These are phyloP conservation scores for Fusarium napiforme DNA, from an alignment of 2,329 filamentous ascomycete species.

Conservation along the genomic window DNA sequence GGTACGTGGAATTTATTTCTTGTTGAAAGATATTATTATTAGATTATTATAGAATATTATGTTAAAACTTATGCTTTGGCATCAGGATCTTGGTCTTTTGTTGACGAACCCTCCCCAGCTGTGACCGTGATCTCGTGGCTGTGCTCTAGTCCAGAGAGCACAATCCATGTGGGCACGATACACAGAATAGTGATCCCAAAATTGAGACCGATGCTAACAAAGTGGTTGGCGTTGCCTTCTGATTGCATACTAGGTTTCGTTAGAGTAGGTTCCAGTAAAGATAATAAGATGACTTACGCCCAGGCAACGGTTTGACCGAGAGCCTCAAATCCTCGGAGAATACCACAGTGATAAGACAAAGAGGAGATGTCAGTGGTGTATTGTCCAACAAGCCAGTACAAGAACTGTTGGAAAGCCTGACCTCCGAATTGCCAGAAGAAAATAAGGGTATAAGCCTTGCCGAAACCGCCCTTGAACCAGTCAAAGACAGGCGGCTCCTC, in stretches of 20 bases:
- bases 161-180: conserved; percentile 13
- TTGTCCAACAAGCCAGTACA: conserved; percentile 23
- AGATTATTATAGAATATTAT: conserved; percentile 11
- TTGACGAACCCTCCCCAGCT: background rate
- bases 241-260: conserved; percentile 10
- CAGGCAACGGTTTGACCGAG: conserved; percentile 17
- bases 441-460: conserved; percentile 28
- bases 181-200: conserved; percentile 19
- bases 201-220: conserved; percentile 18
- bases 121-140: conserved; percentile 20
- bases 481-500: conserved; percentile 22
- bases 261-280: background rate
- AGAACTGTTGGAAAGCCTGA: conserved; percentile 27
- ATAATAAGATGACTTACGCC: background rate
- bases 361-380: conserved; percentile 10
- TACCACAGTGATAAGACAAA: conserved; percentile 20
- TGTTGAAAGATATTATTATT: conserved; percentile 20
- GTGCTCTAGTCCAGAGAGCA: conserved; percentile 11
- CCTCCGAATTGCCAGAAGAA: conserved; percentile 39
- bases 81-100: background rate
- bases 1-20: rapidly evolving
- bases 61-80: background rate
- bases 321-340: conserved; percentile 20
- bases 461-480: conserved; percentile 35
- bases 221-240: conserved; percentile 22